A percentile compares a stretch with the other conserved stretches of the same genome.
These are phyloP conservation scores for Colletotrichum cordylinicola DNA, from an alignment of 2,329 filamentous ascomycete genomes.

Conservation along the genomic window DNA sequence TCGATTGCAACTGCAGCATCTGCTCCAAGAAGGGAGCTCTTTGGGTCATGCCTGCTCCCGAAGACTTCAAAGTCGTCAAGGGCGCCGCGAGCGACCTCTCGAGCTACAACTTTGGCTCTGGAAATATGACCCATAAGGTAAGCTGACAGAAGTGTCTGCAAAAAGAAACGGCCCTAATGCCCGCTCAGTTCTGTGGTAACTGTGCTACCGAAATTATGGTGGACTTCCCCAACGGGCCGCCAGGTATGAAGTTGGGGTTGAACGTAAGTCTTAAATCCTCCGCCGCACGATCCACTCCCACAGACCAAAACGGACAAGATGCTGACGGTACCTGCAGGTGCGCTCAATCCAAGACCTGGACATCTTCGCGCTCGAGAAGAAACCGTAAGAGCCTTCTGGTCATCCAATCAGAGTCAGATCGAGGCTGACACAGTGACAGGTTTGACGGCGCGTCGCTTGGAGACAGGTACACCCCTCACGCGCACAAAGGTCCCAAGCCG, in stretches of 20 bases:
- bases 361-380: constrained; percentile 42
- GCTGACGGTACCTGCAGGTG: constrained; percentile 32
- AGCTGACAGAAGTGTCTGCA: background rate
- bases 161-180: background rate
- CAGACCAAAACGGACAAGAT: background rate
- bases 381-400: constrained; percentile 34
- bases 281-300: background rate
- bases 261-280: constrained; percentile 43
- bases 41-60: constrained; percentile 36
- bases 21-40: constrained; percentile 58
- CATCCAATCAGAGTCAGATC: background rate
- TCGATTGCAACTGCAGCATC: constrained; percentile 72
- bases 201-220: constrained; percentile 53
- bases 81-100: constrained; percentile 46
- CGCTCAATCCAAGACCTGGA: constrained; percentile 50
- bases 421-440: constrained; percentile 29
- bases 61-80: constrained; percentile 50
- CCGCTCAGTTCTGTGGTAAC: constrained; percentile 53
- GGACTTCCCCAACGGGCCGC: constrained; percentile 29
- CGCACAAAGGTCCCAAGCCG: constrained; percentile 48
- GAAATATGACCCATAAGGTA: constrained; percentile 48
- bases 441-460: constrained; percentile 41
- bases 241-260: constrained; percentile 37
- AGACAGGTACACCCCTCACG: constrained; percentile 37
- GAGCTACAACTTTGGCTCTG: constrained; percentile 48